These are phyloP conservation scores for Penicillium soppii DNA, from an alignment of 495 filamentous ascomycete species.

Conservation along the genomic window DNA sequence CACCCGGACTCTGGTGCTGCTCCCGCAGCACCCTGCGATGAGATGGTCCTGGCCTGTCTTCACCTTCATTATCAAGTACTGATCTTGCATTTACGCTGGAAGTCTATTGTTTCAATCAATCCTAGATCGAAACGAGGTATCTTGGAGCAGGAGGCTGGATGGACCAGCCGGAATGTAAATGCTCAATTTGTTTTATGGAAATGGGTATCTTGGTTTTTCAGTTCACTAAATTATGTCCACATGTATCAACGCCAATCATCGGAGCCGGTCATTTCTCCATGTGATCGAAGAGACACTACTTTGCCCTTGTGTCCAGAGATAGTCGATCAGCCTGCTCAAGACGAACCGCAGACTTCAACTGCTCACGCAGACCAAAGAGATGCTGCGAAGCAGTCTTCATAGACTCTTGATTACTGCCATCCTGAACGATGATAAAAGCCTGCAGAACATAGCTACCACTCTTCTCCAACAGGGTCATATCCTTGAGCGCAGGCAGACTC, in stretches of 20 bases:
- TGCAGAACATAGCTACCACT: slow-evolving; percentile 53
- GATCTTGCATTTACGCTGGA: too few species aligned
- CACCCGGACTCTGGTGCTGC: too few species aligned
- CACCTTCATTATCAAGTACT: too few species aligned
- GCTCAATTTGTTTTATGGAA: not conserved
- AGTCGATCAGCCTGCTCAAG: slow-evolving; percentile 63
- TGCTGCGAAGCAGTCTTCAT: slow-evolving; percentile 59
- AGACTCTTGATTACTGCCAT: slow-evolving; percentile 51
- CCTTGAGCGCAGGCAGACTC: slow-evolving; percentile 31
- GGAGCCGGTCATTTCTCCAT: not conserved
- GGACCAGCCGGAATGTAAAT: too few species aligned
- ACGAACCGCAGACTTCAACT: slow-evolving; percentile 63
- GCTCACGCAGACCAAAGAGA: slow-evolving; percentile 58
- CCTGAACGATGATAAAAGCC: slow-evolving; percentile 46
- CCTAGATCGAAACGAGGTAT: too few species aligned
- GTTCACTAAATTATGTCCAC: slow-evolving; percentile 11
- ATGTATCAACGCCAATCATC: not conserved
- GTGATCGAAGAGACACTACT: slow-evolving; percentile 27
- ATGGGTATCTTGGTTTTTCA: slow-evolving; percentile 24
- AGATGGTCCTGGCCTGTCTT: too few species aligned
- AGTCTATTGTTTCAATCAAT: too few species aligned
- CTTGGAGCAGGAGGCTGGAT: too few species aligned
- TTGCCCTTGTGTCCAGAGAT: slow-evolving; percentile 64
- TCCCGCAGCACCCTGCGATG: too few species aligned
- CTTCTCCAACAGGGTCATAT: slow-evolving; percentile 42